A percentile compares a stretch with the other conserved stretches of the same genome.
These are phyloP conservation scores for Kodamaea plutei DNA, from an alignment of 1,139 yeast species.

Conservation along the genomic window DNA sequence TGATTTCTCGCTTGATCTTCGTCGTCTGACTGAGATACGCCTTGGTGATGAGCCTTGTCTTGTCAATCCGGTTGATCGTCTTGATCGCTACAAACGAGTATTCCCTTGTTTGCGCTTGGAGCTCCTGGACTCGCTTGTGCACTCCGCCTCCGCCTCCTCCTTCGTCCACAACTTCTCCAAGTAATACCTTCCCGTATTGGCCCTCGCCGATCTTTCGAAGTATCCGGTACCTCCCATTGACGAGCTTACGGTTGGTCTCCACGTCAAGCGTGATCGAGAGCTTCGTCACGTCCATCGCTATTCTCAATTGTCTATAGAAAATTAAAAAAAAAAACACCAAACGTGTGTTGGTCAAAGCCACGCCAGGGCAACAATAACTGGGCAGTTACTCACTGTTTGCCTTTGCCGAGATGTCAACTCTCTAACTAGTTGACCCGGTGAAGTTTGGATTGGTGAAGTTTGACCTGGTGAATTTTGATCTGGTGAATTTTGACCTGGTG, in stretches of 20 bases:
- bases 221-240: constrained; percentile 33
- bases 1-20: constrained; percentile 46
- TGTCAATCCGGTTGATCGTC: constrained; percentile 43
- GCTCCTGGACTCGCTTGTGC: background rate
- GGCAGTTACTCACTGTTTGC: too few species aligned
- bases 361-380: too few species aligned
- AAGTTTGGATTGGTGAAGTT: too few species aligned
- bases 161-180: constrained; percentile 24
- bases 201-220: constrained; percentile 43
- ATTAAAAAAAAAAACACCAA: too few species aligned
- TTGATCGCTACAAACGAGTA: constrained; percentile 37
- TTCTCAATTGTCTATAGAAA: background rate
- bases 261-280: constrained; percentile 32
- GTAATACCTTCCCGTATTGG: constrained; percentile 40
- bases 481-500: too few species aligned
- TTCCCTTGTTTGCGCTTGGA: constrained; percentile 1
- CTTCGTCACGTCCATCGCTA: constrained; percentile 13
- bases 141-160: background rate
- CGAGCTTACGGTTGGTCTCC: constrained; percentile 27
- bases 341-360: too few species aligned
- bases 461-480: too few species aligned
- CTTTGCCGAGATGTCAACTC: too few species aligned
- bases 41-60: constrained; percentile 37
- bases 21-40: constrained; percentile 38
- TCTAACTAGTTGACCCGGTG: too few species aligned